These are phyloP conservation scores for Pythium dissotocum DNA, from an alignment of 352 stramenopile species.

Conservation along the genomic window DNA sequence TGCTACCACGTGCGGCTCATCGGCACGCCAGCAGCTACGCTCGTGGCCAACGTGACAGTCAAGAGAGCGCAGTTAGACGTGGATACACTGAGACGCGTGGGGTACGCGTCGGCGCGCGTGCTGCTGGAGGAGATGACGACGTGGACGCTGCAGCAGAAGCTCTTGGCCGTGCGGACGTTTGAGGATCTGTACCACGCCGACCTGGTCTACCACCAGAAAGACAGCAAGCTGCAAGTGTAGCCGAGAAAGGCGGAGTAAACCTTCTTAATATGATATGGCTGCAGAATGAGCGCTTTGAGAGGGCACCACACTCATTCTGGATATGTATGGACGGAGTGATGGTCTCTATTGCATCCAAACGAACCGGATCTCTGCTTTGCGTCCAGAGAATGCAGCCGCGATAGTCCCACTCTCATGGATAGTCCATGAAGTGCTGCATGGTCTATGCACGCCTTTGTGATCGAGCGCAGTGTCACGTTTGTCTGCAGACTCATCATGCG, in stretches of 20 bases:
- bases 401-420: not conserved
- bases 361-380: not conserved
- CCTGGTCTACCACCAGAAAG: slow-evolving; percentile 3
- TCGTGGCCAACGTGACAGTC: slow-evolving; percentile 14
- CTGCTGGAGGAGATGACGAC: slow-evolving; percentile 16
- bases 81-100: slow-evolving; percentile 7
- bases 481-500: not conserved
- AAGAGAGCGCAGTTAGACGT: slow-evolving; percentile 10
- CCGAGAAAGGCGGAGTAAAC: not conserved
- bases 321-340: not conserved
- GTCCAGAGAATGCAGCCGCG: not conserved
- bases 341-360: not conserved
- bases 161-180: slow-evolving; percentile 14
- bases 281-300: not conserved
- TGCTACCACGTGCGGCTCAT: slow-evolving; percentile 18
- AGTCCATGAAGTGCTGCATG: not conserved
- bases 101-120: slow-evolving; percentile 10
- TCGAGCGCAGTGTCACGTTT: not conserved
- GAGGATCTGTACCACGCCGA: slow-evolving; percentile 9
- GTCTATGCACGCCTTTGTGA: too few relatives aligned
- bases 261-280: slow-evolving; percentile 12
- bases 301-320: too few relatives aligned
- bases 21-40: not conserved
- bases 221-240: not conserved
- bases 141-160: slow-evolving; percentile 19